These are phyloP conservation scores for Epichloe baconii DNA, from an alignment of 2,329 filamentous ascomycete genomes.

Conservation along the genomic window DNA sequence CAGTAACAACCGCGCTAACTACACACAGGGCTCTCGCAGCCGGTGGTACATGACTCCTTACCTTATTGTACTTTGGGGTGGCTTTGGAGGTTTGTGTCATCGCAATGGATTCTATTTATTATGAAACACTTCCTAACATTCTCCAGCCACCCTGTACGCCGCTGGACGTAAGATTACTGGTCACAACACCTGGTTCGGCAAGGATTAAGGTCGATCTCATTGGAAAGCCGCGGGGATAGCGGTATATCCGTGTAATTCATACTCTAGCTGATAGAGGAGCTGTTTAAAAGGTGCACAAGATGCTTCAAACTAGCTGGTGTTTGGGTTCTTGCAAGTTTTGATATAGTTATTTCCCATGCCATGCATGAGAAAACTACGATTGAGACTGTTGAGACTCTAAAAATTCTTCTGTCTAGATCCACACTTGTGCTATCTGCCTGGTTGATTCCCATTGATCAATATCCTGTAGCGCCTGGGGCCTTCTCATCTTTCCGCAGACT, in stretches of 20 bases:
- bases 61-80: constrained; percentile 50
- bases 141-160: constrained; percentile 50
- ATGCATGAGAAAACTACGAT: neutral
- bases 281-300: too few relatives aligned
- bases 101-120: neutral
- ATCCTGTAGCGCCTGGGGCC: constrained; percentile 52
- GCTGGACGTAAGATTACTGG: constrained; percentile 60
- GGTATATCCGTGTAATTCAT: neutral
- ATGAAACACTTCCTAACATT: neutral
- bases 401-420: neutral
- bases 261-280: neutral
- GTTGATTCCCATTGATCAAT: constrained; percentile 31
- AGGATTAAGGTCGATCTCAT: constrained; percentile 26
- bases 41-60: constrained; percentile 54
- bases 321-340: neutral
- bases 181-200: constrained; percentile 66
- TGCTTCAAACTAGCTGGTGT: neutral
- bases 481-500: constrained; percentile 91
- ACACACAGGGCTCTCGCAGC: constrained; percentile 48
- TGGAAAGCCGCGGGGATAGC: neutral
- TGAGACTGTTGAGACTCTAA: too few relatives aligned
- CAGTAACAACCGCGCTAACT: constrained; percentile 2
- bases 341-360: neutral
- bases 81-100: constrained; percentile 42
- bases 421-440: neutral